Evolutionary conservation across 148 eudicot genomes (phyloP).

Genomic region (Pharnaceum exiguum): DNA sequence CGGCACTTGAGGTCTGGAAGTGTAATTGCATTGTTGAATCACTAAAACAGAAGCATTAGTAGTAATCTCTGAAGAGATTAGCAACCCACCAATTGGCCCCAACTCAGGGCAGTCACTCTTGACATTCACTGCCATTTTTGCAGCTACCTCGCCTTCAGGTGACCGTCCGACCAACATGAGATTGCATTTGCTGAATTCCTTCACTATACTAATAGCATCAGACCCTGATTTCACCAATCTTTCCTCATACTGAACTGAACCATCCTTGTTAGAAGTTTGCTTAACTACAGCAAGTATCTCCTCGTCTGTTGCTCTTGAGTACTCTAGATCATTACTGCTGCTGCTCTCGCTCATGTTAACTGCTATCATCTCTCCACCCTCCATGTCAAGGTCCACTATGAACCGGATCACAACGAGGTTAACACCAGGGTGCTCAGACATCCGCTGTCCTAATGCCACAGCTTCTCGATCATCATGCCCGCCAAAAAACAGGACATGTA

Average conservation of each 20-base stretch:
- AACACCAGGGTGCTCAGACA: slow-evolving; percentile 49
- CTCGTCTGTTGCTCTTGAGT: slow-evolving; percentile 29
- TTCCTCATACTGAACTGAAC: slow-evolving; percentile 49
- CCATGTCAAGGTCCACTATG: slow-evolving; percentile 26
- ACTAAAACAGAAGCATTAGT: slow-evolving; percentile 59
- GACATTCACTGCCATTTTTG: slow-evolving; percentile 20
- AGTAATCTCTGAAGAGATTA: slow-evolving; percentile 81
- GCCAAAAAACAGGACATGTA: slow-evolving; percentile 50
- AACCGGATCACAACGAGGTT: slow-evolving; percentile 46
- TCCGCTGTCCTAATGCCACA: slow-evolving; percentile 48
- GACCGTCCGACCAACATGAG: slow-evolving; percentile 61
- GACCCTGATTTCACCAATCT: slow-evolving; percentile 28
- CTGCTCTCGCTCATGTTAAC: slow-evolving; percentile 31
- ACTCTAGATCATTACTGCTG: background rate
- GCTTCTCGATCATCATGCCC: slow-evolving; percentile 72
- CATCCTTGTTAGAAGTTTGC: slow-evolving; percentile 21
- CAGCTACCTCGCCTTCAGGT: slow-evolving; percentile 38
- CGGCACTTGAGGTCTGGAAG: slow-evolving; percentile 36
- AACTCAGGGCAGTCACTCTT: slow-evolving; percentile 93
- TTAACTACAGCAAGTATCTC: slow-evolving; percentile 25
- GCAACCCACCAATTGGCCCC: slow-evolving; percentile 78
- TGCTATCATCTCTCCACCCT: slow-evolving; percentile 24
- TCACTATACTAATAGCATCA: slow-evolving; percentile 26
- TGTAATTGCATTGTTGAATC: slow-evolving; percentile 44
- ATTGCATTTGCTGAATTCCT: slow-evolving; percentile 35